Conservation (phyloP, 2,329 filamentous ascomycete genomes). For the Aspergillus piperis region DNA sequence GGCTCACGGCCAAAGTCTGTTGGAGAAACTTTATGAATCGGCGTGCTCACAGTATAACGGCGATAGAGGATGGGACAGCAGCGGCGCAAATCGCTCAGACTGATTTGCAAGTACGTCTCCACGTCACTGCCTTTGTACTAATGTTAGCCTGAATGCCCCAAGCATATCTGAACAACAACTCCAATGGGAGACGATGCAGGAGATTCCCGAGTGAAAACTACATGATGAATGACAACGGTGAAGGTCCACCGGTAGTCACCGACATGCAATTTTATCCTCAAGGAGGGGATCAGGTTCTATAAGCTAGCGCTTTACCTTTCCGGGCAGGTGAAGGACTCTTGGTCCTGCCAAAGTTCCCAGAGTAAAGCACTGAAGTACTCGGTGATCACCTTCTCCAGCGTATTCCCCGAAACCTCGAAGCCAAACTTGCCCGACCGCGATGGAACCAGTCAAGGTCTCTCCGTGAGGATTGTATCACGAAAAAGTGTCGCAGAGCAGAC, state of each 20-base stretch:
- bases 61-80: slow-evolving; percentile 23
- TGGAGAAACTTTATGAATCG: slow-evolving; percentile 15
- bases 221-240: slow-evolving; percentile 19
- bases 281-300: slow-evolving; percentile 24
- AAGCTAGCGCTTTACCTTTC: slow-evolving; percentile 42
- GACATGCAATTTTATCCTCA: slow-evolving; percentile 15
- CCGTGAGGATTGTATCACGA: slow-evolving; percentile 38
- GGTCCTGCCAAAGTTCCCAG: slow-evolving; percentile 22
- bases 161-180: slow-evolving; percentile 16
- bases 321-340: slow-evolving; percentile 15
- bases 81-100: slow-evolving; percentile 26
- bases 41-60: slow-evolving; percentile 12
- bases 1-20: slow-evolving; percentile 55
- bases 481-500: slow-evolving; percentile 36
- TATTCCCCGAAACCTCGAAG: slow-evolving; percentile 31
- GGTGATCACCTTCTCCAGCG: slow-evolving; percentile 11
- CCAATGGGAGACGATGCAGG: slow-evolving; percentile 13
- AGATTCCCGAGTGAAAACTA: slow-evolving; percentile 10
- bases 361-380: slow-evolving; percentile 16
- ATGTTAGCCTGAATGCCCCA: slow-evolving; percentile 35
- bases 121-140: slow-evolving; percentile 34
- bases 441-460: slow-evolving; percentile 45
- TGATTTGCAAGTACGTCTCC: slow-evolving; percentile 25
- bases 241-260: slow-evolving; percentile 13
- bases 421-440: slow-evolving; percentile 38